A percentile compares a stretch with the other conserved stretches of the same genome.
phyloP scores from a whole-genome alignment of 2,329 filamentous ascomycete genomes.

The Blastomyces emzantsi region DNA sequence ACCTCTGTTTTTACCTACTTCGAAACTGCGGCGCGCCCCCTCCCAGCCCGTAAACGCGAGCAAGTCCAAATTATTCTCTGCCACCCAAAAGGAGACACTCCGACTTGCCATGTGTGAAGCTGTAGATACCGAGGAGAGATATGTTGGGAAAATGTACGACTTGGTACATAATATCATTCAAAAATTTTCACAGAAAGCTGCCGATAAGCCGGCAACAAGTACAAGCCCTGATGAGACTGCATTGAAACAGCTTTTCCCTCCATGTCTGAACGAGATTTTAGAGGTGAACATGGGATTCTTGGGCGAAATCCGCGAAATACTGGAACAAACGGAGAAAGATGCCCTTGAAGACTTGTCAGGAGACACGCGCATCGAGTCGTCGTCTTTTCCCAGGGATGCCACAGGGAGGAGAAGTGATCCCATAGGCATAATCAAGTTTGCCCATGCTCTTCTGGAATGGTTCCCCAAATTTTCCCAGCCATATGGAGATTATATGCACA shows the following conservation, averaged over 20 bases:
- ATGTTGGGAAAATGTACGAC: constrained; percentile 79
- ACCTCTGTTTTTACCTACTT: constrained; percentile 76
- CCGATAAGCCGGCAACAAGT: constrained; percentile 49
- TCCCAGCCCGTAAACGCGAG: constrained; percentile 77
- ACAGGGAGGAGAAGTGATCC: constrained; percentile 51
- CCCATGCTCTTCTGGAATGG: constrained; percentile 77
- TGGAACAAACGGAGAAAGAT: constrained; percentile 76
- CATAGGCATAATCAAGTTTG: constrained; percentile 68
- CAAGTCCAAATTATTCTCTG: constrained; percentile 65
- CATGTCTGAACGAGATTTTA: constrained; percentile 69
- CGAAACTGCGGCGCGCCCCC: constrained; percentile 72
- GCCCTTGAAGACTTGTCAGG: constrained; percentile 67
- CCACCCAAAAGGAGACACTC: constrained; percentile 72
- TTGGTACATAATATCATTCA: constrained; percentile 71
- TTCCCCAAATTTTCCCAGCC: constrained; percentile 86
- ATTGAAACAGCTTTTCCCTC: constrained; percentile 69
- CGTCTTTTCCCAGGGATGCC: constrained; percentile 39
- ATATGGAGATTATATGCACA: constrained; percentile 87
- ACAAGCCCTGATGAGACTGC: constrained; percentile 63
- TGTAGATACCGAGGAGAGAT: constrained; percentile 87
- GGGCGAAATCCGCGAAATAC: constrained; percentile 61
- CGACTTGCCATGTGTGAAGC: constrained; percentile 84
- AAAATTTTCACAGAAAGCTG: constrained; percentile 66
- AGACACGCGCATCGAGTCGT: constrained; percentile 40
- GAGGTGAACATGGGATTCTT: constrained; percentile 74